Evolutionary conservation across 129 eudicot genomes (phyloP).

Genomic region (Flaveria brownii): DNA sequence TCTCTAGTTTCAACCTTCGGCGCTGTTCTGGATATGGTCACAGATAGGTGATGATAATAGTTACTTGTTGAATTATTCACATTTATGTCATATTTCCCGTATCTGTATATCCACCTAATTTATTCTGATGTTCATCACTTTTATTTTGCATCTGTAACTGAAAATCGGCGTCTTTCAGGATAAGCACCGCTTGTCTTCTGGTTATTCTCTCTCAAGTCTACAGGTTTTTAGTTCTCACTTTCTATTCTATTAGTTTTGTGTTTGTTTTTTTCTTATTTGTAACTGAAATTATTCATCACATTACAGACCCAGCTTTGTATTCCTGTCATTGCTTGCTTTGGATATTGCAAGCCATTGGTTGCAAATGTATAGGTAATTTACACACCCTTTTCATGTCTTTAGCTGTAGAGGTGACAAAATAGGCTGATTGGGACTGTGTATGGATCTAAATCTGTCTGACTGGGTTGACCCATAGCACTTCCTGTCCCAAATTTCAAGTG

Average conservation of each 20-base stretch:
- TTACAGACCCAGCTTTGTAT: slow-evolving; percentile 86
- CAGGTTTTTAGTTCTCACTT: slow-evolving; percentile 41
- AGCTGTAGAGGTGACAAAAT: not conserved
- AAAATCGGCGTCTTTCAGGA: slow-evolving; percentile 53
- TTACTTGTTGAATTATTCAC: not conserved
- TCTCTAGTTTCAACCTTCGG: slow-evolving; percentile 86
- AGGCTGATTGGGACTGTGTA: not conserved
- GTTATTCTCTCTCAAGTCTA: slow-evolving; percentile 92
- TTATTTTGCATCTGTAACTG: slow-evolving; percentile 14
- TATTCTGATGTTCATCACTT: slow-evolving; percentile 11
- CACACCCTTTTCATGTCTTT: not conserved
- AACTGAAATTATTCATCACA: not conserved
- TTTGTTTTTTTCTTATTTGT: not conserved
- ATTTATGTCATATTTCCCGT: slow-evolving; percentile 4
- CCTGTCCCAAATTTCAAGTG: not conserved
- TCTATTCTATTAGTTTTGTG: not conserved
- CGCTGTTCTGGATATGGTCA: slow-evolving; percentile 97
- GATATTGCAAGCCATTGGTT: slow-evolving; percentile 98
- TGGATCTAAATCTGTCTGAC: not conserved
- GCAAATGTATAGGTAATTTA: slow-evolving; percentile 90
- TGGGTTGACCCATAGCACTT: not conserved
- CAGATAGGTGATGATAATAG: slow-evolving; percentile 62
- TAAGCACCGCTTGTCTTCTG: slow-evolving; percentile 92
- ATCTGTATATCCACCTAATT: slow-evolving; percentile 3
- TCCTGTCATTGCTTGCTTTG: slow-evolving; percentile 90